These are phyloP conservation scores for Claviceps sp. DNA, from an alignment of 2,329 filamentous ascomycete genomes.

Conservation along the genomic window DNA sequence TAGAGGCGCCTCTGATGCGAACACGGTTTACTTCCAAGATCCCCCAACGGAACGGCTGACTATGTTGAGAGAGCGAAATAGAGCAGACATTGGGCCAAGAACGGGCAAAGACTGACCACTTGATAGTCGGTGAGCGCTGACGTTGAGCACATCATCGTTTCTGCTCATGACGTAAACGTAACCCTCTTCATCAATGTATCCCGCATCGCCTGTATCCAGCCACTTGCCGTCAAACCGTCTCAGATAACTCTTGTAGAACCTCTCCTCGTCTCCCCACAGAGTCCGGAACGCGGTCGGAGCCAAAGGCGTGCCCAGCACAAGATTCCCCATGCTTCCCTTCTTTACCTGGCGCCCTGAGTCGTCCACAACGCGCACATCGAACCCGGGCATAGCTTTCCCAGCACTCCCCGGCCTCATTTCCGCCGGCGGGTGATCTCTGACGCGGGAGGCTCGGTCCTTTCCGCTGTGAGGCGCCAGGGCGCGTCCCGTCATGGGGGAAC, in stretches of 20 bases:
- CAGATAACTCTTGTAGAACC: conserved; percentile 77
- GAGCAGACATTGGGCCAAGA: no score
- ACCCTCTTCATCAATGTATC: conserved; percentile 65
- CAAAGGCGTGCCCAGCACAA: conserved; percentile 70
- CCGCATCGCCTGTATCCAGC: conserved; percentile 86
- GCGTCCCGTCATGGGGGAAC: conserved; percentile 44
- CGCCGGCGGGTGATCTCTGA: conserved; percentile 28
- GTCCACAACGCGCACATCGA: conserved; percentile 74
- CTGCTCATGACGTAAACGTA: conserved; percentile 53
- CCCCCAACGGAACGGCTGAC: not conserved
- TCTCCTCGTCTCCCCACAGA: conserved; percentile 71
- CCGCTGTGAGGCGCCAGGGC: conserved; percentile 45
- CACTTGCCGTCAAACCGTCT: conserved; percentile 69
- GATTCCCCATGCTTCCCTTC: conserved; percentile 76
- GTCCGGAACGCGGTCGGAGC: conserved; percentile 78
- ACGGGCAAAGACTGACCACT: conserved; percentile 45
- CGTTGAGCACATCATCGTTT: conserved; percentile 82
- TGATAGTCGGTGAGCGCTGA: conserved; percentile 83
- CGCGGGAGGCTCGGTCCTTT: conserved; percentile 32
- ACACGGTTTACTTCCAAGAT: no score
- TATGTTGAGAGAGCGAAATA: not conserved
- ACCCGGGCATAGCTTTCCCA: conserved; percentile 83
- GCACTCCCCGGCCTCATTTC: conserved; percentile 71
- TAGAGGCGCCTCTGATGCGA: no score
- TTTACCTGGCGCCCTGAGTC: conserved; percentile 61